These are phyloP conservation scores for Solanum appendiculatum DNA, from an alignment of 257 asterid species.

Conservation along the genomic window DNA sequence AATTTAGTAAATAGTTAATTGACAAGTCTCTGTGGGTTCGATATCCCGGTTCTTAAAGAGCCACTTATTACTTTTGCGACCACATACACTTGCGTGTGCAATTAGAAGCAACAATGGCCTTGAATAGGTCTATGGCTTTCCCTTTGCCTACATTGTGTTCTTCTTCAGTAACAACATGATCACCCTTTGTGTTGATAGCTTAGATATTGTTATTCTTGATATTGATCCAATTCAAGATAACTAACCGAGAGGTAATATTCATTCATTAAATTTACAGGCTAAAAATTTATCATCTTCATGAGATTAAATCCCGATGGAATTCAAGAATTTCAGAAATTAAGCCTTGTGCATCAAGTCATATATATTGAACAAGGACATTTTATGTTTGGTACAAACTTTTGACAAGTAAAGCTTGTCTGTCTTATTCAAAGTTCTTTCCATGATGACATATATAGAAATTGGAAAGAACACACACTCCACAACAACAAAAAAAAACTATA, in stretches of 20 bases:
- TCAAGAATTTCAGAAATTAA: not conserved
- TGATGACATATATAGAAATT: not conserved
- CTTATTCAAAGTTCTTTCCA: not conserved
- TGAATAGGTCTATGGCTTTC: slow-evolving; percentile 8
- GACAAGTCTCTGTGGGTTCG: too few relatives aligned
- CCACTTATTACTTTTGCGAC: too few relatives aligned
- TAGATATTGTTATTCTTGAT: not conserved
- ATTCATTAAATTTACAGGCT: not conserved
- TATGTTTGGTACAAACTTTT: not conserved
- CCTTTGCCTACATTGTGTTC: slow-evolving; percentile 25
- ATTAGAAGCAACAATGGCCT: too few relatives aligned
- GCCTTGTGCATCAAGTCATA: not conserved
- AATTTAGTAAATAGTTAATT: too few relatives aligned
- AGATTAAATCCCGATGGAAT: too few relatives aligned
- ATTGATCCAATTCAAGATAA: not conserved
- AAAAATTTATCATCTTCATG: not conserved
- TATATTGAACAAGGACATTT: not conserved
- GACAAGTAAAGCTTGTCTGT: not conserved
- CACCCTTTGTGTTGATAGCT: slow-evolving; percentile 9
- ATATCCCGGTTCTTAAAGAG: too few relatives aligned
- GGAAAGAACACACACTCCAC: not conserved
- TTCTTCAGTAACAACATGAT: slow-evolving; percentile 11
- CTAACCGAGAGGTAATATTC: not conserved
- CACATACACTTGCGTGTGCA: too few relatives aligned
- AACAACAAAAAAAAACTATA: not conserved